Evolutionary conservation across 1,284 basidiomycete species (phyloP), one percentile per base, ranked within the genome.

Genomic region (Vanrija pseudolonga): DNA sequence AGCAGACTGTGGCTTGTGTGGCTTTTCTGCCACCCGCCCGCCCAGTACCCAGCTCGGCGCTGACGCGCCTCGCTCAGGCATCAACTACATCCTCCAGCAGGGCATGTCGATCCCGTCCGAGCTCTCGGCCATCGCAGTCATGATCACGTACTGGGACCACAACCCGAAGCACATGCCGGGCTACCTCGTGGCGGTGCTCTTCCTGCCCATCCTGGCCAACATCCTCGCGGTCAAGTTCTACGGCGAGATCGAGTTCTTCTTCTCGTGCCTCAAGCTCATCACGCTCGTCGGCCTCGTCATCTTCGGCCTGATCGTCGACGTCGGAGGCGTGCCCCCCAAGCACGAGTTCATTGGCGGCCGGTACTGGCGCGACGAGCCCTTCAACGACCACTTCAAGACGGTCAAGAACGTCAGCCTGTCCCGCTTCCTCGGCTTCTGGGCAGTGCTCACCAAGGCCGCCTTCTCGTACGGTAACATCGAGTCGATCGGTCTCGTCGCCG

Each of bases 281-380:
- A 76, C 87, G 0, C 86, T 62, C 15, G 37, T 61, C 17, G 59
- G 53, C 15, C 53, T 69, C 46, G 81, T 86, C 53, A 66, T 88
- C 48, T 77, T 80, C 53, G 87, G 86, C 50, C 77, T 88, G 42
- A 73, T 87, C 52, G 80, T 88, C 45, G 85, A 87, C 62, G 80
- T 87, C 15, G 87, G 86, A 46, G 86, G 86, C 57, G 84, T 82
- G 0, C 85, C 86, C 1, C 84, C 84, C 2, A 53, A 77, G 56
- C 63, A 68, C 52, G 62, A 73, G 26, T 80, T 82, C 32, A 61
- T 67, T 24, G 71, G 74, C 7, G 74, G 76, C 63, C 59, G 72
- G 4, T 86, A 81, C 74, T 88, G 85, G 86, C 83, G 81, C 60
- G 69, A 84, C 60, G 83, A 45, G 80, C 81, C 45, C 17, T 58